These are phyloP conservation scores for Russula sp. DNA, from an alignment of 768 basidiomycete species.

Conservation along the genomic window DNA sequence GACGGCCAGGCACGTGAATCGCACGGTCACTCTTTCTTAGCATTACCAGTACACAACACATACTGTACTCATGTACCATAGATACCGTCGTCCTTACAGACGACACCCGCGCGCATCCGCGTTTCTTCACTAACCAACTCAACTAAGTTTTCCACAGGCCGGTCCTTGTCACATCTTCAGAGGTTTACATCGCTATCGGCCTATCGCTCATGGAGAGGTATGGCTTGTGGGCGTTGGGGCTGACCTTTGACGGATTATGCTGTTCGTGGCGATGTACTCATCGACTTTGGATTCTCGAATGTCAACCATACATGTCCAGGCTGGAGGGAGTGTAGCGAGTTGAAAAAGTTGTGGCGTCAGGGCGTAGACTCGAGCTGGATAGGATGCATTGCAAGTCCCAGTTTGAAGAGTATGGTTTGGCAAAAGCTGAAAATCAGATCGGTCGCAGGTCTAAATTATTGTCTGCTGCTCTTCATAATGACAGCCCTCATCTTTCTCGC, in stretches of 20 bases:
- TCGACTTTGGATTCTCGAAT: neutral
- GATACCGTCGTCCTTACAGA: too few relatives aligned
- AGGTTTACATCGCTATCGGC: neutral
- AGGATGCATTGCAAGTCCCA: neutral
- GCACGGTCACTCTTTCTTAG: too few relatives aligned
- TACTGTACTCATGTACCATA: too few relatives aligned
- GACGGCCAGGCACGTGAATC: too few relatives aligned
- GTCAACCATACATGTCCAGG: neutral
- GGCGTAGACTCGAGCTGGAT: neutral
- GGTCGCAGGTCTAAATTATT: neutral
- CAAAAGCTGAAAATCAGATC: neutral
- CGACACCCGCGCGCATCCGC: too few relatives aligned
- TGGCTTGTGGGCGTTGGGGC: neutral
- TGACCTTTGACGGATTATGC: neutral
- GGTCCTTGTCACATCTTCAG: neutral
- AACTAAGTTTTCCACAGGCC: too few relatives aligned
- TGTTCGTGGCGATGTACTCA: neutral
- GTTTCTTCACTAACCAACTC: too few relatives aligned
- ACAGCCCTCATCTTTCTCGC: neutral
- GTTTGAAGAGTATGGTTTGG: neutral
- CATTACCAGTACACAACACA: too few relatives aligned
- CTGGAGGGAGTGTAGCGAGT: neutral
- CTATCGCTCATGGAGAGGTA: neutral
- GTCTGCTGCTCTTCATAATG: neutral
- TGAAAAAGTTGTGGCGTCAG: neutral